Evolutionary conservation across 352 stramenopile species (phyloP).

Genomic region (Elongisporangium senticosum): DNA sequence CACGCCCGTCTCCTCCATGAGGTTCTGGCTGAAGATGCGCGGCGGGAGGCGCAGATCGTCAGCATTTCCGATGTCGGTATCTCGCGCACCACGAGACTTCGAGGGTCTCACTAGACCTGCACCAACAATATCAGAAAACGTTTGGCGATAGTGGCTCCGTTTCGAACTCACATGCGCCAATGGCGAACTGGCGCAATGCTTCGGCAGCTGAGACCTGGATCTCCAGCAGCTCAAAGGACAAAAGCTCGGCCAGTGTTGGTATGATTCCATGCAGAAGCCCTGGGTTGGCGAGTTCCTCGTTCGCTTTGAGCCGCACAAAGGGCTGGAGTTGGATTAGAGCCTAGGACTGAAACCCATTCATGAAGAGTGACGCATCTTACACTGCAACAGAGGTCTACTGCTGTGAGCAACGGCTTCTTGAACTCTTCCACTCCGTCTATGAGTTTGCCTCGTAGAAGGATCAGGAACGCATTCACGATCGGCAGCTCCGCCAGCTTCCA

Average conservation of each 20-base stretch:
- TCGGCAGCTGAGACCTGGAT: constrained; percentile 61
- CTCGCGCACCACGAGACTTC: constrained; percentile 7
- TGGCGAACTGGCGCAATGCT: constrained; percentile 51
- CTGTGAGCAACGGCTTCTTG: constrained; percentile 27
- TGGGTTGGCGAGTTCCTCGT: constrained; percentile 72
- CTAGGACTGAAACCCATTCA: constrained; percentile 1
- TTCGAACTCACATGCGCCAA: constrained; percentile 42
- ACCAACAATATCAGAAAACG: background rate
- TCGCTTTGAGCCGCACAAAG: constrained; percentile 65
- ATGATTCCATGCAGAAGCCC: constrained; percentile 40
- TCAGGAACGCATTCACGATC: constrained; percentile 53
- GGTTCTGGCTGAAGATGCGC: constrained; percentile 55
- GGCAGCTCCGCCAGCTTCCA: constrained; percentile 67
- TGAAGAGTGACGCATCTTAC: constrained; percentile 14
- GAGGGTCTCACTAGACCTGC: constrained; percentile 31
- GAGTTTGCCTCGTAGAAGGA: constrained; percentile 52
- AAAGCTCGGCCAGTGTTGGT: constrained; percentile 45
- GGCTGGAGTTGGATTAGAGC: constrained; percentile 23
- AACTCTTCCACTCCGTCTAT: constrained; percentile 39
- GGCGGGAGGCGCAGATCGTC: constrained; percentile 60
- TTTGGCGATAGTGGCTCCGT: background rate
- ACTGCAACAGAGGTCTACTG: constrained; percentile 33
- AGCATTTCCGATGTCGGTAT: constrained; percentile 7
- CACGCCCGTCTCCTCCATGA: constrained; percentile 58
- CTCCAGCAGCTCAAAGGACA: constrained; percentile 49